phyloP scores from a whole-genome alignment of 495 filamentous ascomycete species.

The Corynascus novoguineensis region DNA sequence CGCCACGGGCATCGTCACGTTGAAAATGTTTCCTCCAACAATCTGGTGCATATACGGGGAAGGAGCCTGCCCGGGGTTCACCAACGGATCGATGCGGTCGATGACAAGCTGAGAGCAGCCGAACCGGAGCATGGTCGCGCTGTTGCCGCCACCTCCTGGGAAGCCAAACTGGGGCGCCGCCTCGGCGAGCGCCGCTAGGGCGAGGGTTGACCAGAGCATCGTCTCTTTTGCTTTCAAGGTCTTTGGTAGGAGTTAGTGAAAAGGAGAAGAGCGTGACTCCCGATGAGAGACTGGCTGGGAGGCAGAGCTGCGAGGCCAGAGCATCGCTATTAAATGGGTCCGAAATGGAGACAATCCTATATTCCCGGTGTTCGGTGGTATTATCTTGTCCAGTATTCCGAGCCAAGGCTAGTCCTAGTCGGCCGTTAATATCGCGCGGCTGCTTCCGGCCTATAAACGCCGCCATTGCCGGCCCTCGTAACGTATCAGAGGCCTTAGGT shows the following conservation, averaged over 20 bases:
- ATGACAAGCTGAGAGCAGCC: not conserved
- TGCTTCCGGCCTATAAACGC: too few relatives aligned
- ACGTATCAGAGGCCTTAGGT: too few relatives aligned
- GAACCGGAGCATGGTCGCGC: not conserved
- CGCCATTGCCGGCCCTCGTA: too few relatives aligned
- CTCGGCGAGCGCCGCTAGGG: not conserved
- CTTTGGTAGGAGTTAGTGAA: not conserved
- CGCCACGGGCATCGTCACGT: not conserved
- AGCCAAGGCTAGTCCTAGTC: too few relatives aligned
- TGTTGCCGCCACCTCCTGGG: not conserved
- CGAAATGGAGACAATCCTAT: not conserved
- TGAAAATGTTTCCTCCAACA: not conserved
- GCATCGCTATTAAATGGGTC: not conserved
- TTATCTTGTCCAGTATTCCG: too few relatives aligned
- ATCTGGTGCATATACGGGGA: not conserved
- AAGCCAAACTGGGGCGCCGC: too few relatives aligned
- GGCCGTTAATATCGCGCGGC: too few relatives aligned
- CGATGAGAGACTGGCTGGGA: not conserved
- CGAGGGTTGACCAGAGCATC: not conserved
- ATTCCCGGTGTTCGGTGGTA: too few relatives aligned
- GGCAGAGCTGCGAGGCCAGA: too few relatives aligned
- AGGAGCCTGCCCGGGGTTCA: not conserved
- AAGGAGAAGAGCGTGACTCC: not conserved
- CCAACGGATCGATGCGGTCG: slow-evolving; percentile 1
- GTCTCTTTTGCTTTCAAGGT: too few relatives aligned